Conservation (phyloP, 2,329 filamentous ascomycete genomes). For the Xylariaceae sp. region DNA sequence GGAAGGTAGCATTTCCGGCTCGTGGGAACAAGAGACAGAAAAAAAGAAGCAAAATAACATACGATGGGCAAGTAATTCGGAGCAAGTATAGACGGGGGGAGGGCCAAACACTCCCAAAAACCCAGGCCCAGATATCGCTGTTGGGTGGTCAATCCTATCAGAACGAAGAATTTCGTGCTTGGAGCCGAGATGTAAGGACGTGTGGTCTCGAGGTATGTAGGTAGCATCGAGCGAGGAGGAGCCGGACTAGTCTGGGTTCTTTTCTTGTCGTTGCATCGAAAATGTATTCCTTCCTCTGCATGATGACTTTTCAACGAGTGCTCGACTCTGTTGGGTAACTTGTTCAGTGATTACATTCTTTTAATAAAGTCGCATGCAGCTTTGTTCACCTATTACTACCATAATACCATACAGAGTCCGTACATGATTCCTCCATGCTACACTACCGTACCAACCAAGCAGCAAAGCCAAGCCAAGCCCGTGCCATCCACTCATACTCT, state of each 20-base stretch:
- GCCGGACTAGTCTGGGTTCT: conserved; percentile 2
- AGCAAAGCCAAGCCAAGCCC: conserved; percentile 7
- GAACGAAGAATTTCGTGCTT: no score
- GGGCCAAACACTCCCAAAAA: not conserved
- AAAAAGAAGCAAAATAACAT: not conserved
- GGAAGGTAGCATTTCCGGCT: not conserved
- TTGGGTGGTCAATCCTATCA: not conserved
- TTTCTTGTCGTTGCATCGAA: not conserved
- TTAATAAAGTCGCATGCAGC: conserved; percentile 6
- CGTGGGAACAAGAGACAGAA: not conserved
- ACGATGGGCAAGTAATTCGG: not conserved
- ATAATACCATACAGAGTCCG: no score
- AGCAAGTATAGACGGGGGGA: conserved; percentile 5
- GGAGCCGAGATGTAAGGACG: no score
- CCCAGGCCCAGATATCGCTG: not conserved
- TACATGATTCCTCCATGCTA: no score
- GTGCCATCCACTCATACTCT: not conserved
- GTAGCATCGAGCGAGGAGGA: conserved; percentile 12
- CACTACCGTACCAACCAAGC: not conserved
- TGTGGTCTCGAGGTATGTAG: not conserved
- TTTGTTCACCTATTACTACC: not conserved
- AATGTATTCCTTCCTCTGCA: not conserved
- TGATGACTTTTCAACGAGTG: not conserved
- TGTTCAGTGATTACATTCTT: not conserved
- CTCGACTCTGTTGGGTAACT: no score